Evolutionary conservation across 495 filamentous ascomycete genomes (phyloP).

Genomic region (Chaetomium tenue): DNA sequence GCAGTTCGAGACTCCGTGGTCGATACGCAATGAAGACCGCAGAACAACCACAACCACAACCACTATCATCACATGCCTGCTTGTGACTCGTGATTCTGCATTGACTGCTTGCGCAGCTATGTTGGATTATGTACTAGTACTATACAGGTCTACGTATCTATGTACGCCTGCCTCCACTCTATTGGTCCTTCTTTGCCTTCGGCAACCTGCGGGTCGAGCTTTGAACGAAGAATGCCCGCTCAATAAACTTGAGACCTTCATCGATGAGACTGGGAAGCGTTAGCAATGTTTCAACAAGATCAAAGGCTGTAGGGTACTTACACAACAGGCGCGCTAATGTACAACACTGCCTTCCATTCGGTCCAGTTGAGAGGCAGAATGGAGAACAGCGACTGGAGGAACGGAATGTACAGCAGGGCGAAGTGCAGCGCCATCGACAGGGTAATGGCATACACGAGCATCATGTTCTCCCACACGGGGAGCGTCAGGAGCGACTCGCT

Average conservation of each 20-base stretch:
- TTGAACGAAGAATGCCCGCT: conserved; percentile 62
- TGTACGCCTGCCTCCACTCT: conserved; percentile 10
- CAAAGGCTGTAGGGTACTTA: conserved; percentile 50
- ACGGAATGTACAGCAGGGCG: conserved; percentile 84
- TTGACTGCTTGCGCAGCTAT: not conserved
- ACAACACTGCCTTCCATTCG: conserved; percentile 91
- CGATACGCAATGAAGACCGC: conserved; percentile 11
- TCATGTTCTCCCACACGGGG: conserved; percentile 94
- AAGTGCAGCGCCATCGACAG: conserved; percentile 98
- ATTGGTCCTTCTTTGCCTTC: conserved; percentile 47
- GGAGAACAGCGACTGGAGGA: conserved; percentile 84
- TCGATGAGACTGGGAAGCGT: conserved; percentile 71
- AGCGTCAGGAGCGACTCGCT: conserved; percentile 93
- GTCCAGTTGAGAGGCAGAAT: conserved; percentile 84
- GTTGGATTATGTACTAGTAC: conserved; percentile 5
- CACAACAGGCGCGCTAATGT: conserved; percentile 91
- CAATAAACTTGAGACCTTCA: conserved; percentile 78
- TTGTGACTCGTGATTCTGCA: not conserved
- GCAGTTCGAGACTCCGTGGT: conserved; percentile 14
- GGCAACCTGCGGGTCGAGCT: conserved; percentile 29
- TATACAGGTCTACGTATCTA: conserved; percentile 31
- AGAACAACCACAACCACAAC: not conserved
- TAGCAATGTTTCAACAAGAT: conserved; percentile 32
- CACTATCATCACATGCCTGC: not conserved
- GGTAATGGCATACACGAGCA: conserved; percentile 89